phyloP scores from a whole-genome alignment of 768 basidiomycete genomes.

The Pleurotus tuber-regium region DNA sequence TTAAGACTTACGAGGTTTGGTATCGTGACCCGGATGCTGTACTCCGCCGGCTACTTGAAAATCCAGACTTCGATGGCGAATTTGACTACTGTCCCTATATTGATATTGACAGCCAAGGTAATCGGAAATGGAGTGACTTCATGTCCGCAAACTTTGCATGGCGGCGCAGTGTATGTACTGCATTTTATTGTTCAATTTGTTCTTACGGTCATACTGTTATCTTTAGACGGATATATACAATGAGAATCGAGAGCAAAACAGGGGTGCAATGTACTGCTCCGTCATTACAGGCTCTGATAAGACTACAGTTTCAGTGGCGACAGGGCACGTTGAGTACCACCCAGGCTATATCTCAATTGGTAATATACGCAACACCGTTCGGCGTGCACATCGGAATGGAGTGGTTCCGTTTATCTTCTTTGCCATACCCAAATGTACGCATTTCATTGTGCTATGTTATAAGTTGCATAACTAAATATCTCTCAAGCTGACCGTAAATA shows the following conservation, averaged over 20 bases:
- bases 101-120: constrained; percentile 20
- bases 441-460: background rate
- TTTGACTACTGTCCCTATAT: constrained; percentile 31
- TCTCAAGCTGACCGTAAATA: constrained; percentile 10
- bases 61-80: constrained; percentile 31
- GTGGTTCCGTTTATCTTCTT: too few species aligned
- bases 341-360: constrained; percentile 32
- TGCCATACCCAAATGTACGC: constrained; percentile 26
- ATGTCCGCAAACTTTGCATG: constrained; percentile 42
- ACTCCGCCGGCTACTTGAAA: constrained; percentile 26
- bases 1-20: constrained; percentile 26
- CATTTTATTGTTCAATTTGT: too few species aligned
- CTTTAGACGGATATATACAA: too few species aligned
- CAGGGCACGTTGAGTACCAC: too few species aligned
- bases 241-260: constrained; percentile 15
- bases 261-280: constrained; percentile 29
- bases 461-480: background rate
- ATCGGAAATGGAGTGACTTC: constrained; percentile 27
- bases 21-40: constrained; percentile 27
- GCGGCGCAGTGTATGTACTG: constrained; percentile 29
- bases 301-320: too few species aligned
- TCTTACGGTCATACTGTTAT: too few species aligned
- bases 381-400: constrained; percentile 28
- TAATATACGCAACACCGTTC: constrained; percentile 27
- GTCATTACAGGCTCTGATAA: too few species aligned